Evolutionary conservation across 2,329 filamentous ascomycete genomes (phyloP).

Genomic region (Xylaria sp.): DNA sequence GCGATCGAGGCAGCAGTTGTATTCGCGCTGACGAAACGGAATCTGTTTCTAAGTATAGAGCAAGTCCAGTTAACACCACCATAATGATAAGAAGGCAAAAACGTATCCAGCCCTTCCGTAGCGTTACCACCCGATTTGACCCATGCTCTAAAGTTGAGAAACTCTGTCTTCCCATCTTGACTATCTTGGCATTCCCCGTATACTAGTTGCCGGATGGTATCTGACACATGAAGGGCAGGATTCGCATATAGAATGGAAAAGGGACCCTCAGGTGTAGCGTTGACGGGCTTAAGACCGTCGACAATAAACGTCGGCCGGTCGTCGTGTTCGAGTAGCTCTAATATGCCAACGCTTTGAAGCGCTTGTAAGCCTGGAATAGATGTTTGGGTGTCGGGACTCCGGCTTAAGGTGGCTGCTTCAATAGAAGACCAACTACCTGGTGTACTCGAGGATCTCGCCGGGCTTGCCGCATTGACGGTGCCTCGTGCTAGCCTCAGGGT

Average conservation of each 20-base stretch:
- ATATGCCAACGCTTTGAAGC: conserved; percentile 68
- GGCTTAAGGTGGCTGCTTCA: conserved; percentile 56
- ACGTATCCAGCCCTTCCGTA: conserved; percentile 58
- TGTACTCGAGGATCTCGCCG: conserved; percentile 55
- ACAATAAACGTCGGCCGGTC: conserved; percentile 78
- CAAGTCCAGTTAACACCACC: conserved; percentile 72
- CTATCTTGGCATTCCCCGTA: conserved; percentile 53
- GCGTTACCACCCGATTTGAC: conserved; percentile 61
- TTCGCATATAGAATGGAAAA: conserved; percentile 73
- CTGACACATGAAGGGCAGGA: conserved; percentile 63
- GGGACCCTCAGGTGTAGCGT: conserved; percentile 54
- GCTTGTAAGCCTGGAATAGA: conserved; percentile 57
- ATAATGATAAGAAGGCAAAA: conserved; percentile 62
- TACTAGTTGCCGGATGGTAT: conserved; percentile 62
- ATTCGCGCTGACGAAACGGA: conserved; percentile 70
- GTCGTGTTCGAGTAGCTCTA: conserved; percentile 78
- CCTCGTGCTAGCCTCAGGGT: conserved; percentile 62
- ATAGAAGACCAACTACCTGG: conserved; percentile 60
- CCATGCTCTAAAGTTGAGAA: conserved; percentile 73
- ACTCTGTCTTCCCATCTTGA: conserved; percentile 53
- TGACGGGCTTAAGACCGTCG: conserved; percentile 66
- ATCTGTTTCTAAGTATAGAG: conserved; percentile 70
- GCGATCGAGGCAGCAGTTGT: conserved; percentile 46
- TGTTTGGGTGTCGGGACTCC: conserved; percentile 57
- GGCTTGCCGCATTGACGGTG: conserved; percentile 55